Percentiles rank a stretch among this genome's conserved stretches.
These are phyloP conservation scores for Fusarium albosuccineum DNA, from an alignment of 2,329 filamentous ascomycete genomes.

Conservation along the genomic window DNA sequence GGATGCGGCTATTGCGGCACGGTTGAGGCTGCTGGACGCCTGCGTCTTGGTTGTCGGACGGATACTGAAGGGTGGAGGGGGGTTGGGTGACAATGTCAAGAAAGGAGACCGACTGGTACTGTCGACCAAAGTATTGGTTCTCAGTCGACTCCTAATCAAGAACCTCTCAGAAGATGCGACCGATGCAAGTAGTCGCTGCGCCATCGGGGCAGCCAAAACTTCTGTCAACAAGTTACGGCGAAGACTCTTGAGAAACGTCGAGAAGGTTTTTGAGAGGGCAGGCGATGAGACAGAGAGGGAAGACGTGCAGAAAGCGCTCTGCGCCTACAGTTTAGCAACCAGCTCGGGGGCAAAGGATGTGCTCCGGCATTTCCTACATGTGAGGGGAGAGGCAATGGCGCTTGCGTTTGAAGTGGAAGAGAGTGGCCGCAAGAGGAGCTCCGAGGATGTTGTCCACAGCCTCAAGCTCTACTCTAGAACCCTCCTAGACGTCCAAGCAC, in stretches of 20 bases:
- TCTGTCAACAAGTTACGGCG: slow-evolving; percentile 72
- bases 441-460: slow-evolving; percentile 70
- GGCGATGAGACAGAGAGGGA: slow-evolving; percentile 63
- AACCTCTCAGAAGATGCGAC: slow-evolving; percentile 69
- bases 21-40: slow-evolving; percentile 64
- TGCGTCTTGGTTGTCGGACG: slow-evolving; percentile 64
- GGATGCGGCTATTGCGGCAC: slow-evolving; percentile 54
- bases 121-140: slow-evolving; percentile 78
- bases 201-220: slow-evolving; percentile 72
- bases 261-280: slow-evolving; percentile 75
- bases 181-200: slow-evolving; percentile 51
- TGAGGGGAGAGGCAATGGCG: slow-evolving; percentile 77
- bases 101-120: slow-evolving; percentile 66
- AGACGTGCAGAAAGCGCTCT: slow-evolving; percentile 78
- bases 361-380: slow-evolving; percentile 80
- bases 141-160: slow-evolving; percentile 81
- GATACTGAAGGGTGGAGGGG: slow-evolving; percentile 59
- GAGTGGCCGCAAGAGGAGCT: slow-evolving; percentile 54
- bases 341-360: slow-evolving; percentile 85
- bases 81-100: slow-evolving; percentile 47
- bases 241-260: slow-evolving; percentile 75
- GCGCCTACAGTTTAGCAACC: slow-evolving; percentile 84
- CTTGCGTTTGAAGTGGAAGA: slow-evolving; percentile 68
- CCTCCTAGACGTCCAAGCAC: slow-evolving; percentile 78
- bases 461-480: slow-evolving; percentile 82